These are phyloP conservation scores for Mesembryanthemum crystallinum DNA, from an alignment of 148 eudicot species.

Conservation along the genomic window DNA sequence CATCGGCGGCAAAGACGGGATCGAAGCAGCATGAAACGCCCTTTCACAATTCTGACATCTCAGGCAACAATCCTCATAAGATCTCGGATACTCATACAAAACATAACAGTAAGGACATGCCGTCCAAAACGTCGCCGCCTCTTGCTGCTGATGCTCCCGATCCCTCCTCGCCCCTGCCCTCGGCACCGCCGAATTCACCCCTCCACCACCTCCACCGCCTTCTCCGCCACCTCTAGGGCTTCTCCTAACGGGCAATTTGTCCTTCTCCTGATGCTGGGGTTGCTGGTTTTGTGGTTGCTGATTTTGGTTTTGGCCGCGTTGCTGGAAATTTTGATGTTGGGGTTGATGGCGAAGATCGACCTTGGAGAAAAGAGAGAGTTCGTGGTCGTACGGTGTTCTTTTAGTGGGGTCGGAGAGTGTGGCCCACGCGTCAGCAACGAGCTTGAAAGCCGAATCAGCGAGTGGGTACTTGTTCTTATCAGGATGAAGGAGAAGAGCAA, in stretches of 20 bases:
- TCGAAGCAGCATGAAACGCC: constrained; percentile 58
- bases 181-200: neutral
- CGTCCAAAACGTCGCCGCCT: constrained; percentile 60
- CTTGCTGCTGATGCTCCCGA: neutral
- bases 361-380: constrained; percentile 35
- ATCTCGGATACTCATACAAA: constrained; percentile 60
- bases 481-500: constrained; percentile 81
- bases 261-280: constrained; percentile 11
- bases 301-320: neutral
- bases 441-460: constrained; percentile 65
- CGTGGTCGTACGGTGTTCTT: constrained; percentile 41
- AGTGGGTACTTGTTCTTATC: constrained; percentile 66
- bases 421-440: constrained; percentile 82
- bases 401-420: constrained; percentile 44
- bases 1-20: constrained; percentile 58
- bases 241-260: constrained; percentile 57
- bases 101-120: constrained; percentile 86
- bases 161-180: neutral
- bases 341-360: constrained; percentile 41
- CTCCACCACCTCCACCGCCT: neutral
- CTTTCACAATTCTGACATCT: constrained; percentile 70
- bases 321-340: neutral
- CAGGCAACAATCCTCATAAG: constrained; percentile 63
- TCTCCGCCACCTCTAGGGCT: constrained; percentile 25
- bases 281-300: neutral